Evolutionary conservation across 2,329 filamentous ascomycete species (phyloP), one percentile per base, ranked within the genome.

Genomic region (Aspergillus sp.): DNA sequence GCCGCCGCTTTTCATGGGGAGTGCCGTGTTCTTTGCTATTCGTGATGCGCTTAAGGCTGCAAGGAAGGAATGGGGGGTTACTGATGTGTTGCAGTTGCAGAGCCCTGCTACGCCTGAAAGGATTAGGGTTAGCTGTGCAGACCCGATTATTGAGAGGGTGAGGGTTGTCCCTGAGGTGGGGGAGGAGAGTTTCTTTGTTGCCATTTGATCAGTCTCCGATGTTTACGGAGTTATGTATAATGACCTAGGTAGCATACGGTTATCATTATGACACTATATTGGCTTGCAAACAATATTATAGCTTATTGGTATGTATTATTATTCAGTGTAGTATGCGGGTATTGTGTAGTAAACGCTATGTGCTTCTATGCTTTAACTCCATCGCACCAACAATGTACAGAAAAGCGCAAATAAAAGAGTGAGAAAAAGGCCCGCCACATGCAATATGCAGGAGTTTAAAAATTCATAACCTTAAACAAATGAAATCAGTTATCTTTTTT

Each of bases 1-100:
- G 70, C 86, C 86, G 5, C 86, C 86, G 0, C 73, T 89, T 3
- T 84, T 84, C 60, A 74, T 84, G 72, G 81, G 81, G 3, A 80
- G 79, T 37, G 77, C 77, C 0, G 80, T 82, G 1, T 79, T 84
- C 62, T 84, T 84, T 62, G 81, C 81, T 3, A 77, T 84, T 47
- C 74, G 81, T 15, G 80, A 83, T 63, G 81, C 81, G 2, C 70
- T 84, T n/a, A 79, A 76, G 60, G 79, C 79, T 23, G 81, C 81
- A 2, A 73, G 81, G 55, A 75, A 72, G 61, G 74, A 81, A 65
- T 80, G 80, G 70, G 77, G 75, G 0, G 75, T 79, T 15, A 66
- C 67, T 8, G 74, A 78, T 14, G 72, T 78, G 3, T 63, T 83
- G 57, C 70, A 69, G 5, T 65, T 83, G 56, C 69, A 77, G 56